Evolutionary conservation across 2,329 filamentous ascomycete species (phyloP), one percentile per base, ranked within the genome.

Genomic region (Myrmaecium sp.): DNA sequence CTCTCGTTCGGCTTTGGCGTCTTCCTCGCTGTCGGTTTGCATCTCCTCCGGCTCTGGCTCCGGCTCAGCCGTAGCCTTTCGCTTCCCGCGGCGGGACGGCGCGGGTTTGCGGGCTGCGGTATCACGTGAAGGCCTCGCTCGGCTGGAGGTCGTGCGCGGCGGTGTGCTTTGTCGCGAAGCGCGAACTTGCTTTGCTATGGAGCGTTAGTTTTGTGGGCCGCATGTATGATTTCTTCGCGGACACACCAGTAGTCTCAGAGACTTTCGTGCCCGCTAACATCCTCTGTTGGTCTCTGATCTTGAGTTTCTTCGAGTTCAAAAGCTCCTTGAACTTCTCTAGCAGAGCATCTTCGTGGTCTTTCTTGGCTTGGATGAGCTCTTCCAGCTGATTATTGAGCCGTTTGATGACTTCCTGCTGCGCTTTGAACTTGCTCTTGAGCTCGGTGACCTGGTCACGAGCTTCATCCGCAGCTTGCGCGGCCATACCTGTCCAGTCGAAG

Each of bases 281-380:
- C 20, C 66, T 62, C 39, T 77, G 71, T 49, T 82, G 76, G 39
- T 82, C 67, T 22, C 78, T 57, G 26, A 84, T 83, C 51, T 79
- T 83, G 27, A 74, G 57, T 49, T 84, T 84, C 55, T 86, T 86
- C 46, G 76, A 69, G 38, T 84, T 84, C 2, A 84, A 54, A 2
- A 86, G 55, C 29, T 67, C 58, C 29, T 68, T 64, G 38, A 81
- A 81, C 44, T 80, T 81, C 33, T 67, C 64, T 2, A 84, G 51
- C 30, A 84, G 52, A 11, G 63, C 61, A 1, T 62, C 60, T 47
- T 84, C 77, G 34, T 80, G 65, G 11, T 68, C 64, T 24, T 66
- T 59, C 44, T 83, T 83, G 9, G 69, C 60, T 28, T 59, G 58
- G 24, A 74, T 59, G 10, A 84, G 61, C 38, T 79, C 72, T 4